Base-by-base conservation (phyloP, 164 flowering plant genomes). In the Brasenia schreberi region DNA sequence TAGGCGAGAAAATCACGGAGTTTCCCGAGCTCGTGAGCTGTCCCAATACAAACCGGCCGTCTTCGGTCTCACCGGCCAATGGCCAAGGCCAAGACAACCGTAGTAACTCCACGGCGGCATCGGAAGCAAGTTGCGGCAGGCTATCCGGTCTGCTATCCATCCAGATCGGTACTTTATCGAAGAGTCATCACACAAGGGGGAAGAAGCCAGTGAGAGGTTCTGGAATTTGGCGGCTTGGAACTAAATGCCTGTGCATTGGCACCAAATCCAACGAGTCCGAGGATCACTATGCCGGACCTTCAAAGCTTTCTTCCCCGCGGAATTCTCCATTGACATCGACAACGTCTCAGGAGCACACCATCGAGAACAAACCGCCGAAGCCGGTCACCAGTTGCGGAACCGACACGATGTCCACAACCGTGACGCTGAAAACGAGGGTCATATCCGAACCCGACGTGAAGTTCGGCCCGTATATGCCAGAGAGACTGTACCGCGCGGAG, bases 71-170 rank as follows among this genome's bases (percentile, higher is more conserved):
- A 2, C 74, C 87, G 18, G 71, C 69, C 0, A 86, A 81, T 56
- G 85, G 83, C 6, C 79, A 68, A 33, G 73, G 75, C 7, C 66
- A 79, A 44, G 82, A 81, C 43, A 79, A 80, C 77, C 79, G 79
- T 42, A 89, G 94, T 0, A 87, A 92, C 9, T 96, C 96, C 4
- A 91, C 96, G 0, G 92, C 88, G 42, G 86, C 96, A 6, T 92
- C 98, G 5, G 95, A 92, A 62, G 96, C 92, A 43, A 89, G 95
- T 68, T 89, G 98, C 96, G 89, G 89, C 71, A 89, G 95, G 81
- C 92, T 85, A 75, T 79, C 89, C 0, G 96, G 92, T 17, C 80
- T 92, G 11, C 63, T 92, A 85, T 53, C 92, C 87, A 6, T 88
- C 88, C 4, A 88, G 92, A 4, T 72, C 86, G 9, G 65, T 79